Base-by-base conservation (phyloP, 208 protist genomes). In the Leishmania arabica region DNA sequence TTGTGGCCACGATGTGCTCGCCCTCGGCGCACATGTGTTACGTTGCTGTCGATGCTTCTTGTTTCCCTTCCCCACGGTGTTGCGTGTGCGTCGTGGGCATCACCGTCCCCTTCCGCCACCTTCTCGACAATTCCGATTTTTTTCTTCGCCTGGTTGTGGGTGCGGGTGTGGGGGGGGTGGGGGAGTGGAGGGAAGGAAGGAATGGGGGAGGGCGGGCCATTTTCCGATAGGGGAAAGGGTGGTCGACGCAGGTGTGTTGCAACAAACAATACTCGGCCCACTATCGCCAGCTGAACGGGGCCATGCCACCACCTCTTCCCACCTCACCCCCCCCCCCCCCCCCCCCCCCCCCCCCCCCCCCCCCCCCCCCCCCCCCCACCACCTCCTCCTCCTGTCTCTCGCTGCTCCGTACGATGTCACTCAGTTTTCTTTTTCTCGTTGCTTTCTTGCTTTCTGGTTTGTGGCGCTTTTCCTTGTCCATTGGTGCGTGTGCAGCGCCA, bases 121-220 rank as follows among this genome's bases (percentile, higher is more conserved):
- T 66, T 40, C 17, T 40, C 62, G 13, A 47, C 40, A 72, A 31
- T 0, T 72, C 40, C 37, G 74, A 0, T 68, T 66, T 47, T 81
- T 73, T 78, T 64, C 31, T 73, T 77, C 37, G 79, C 21, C 53
- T 31, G 31, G 11, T 34, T 70, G 17, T 77, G 4, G 72, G 53
- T 75, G 24, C 3, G 58, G 3, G 58, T 54, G 9, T 21, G 15
- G n/a, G 13, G n/a, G 3, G n/a, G n/a, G 0, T 11, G 11, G 58
- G 11, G 27, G 27, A 24, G 53, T 19, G 53, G 53, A 24, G 13
- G 53, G 53, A 24, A 58, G 17, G 53, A 45, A 11, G 42, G 42
- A 45, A 60, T 0, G 15, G 19, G 7, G 60, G 27, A 34, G 21
- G 6, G 21, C 31, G 27, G 8, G 8, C 15, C 34, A 37, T 40